Evolutionary conservation across 2,329 filamentous ascomycete species (phyloP).

Genomic region (Xylaria sp.): DNA sequence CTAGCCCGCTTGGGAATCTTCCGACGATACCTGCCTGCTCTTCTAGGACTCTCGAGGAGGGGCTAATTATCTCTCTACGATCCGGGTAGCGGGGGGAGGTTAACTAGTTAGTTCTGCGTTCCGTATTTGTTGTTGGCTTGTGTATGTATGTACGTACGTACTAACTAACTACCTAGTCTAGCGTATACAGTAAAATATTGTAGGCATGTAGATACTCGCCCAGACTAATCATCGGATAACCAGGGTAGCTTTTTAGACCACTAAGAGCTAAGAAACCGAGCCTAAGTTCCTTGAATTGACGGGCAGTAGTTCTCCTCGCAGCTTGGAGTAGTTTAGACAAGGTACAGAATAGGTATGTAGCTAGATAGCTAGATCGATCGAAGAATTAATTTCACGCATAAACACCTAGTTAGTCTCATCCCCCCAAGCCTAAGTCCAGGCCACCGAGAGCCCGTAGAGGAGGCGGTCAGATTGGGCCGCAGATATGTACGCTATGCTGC

Average conservation of each 20-base stretch:
- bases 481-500: slow-evolving; percentile 5
- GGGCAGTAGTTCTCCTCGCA: slow-evolving; percentile 1
- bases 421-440: slow-evolving; percentile 5
- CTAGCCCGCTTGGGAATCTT: slow-evolving; percentile 34
- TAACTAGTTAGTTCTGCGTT: background rate
- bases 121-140: background rate
- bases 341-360: slow-evolving; percentile 12
- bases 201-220: no score
- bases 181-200: no score
- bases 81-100: slow-evolving; percentile 4
- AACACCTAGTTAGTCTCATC: background rate
- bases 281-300: background rate
- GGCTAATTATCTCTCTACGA: slow-evolving; percentile 32
- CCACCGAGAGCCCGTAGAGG: slow-evolving; percentile 15
- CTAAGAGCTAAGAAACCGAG: background rate
- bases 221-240: background rate
- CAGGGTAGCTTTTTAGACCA: background rate
- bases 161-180: background rate
- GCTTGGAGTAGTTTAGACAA: background rate
- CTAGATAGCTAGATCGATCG: slow-evolving; percentile 22
- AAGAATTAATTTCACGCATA: slow-evolving; percentile 29
- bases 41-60: slow-evolving; percentile 11
- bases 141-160: background rate
- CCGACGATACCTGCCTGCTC: slow-evolving; percentile 31
- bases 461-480: slow-evolving; percentile 30